Base-by-base conservation (phyloP, 768 basidiomycete genomes). In the Trametes meyenii region DNA sequence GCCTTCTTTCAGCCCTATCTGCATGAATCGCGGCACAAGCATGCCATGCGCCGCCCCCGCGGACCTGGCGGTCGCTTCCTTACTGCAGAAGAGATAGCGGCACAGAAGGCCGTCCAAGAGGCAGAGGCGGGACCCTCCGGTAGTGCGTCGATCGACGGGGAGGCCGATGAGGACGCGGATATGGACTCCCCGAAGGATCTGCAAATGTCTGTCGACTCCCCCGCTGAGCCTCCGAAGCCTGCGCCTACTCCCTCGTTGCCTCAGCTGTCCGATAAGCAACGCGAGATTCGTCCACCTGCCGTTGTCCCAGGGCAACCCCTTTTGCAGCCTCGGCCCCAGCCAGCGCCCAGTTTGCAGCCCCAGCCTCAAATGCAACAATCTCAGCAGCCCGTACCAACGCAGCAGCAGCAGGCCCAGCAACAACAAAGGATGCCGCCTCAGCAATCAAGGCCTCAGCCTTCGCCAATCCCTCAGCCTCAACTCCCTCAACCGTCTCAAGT, bases 61-160 rank as follows among this genome's bases (percentile, higher is more conserved):
- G 97, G 97, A 5, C 96, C 97, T 23, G 97, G 97, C 12, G 97
- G 97, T 23, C 87, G 97, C 44, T 99, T 99, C 78, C 87, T 98
- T 69, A 98, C 96, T 8, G 93, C 95, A 52, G 94, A 95, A 19
- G 96, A 98, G 75, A 95, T 96, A 50, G 91, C 92, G 0, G 89
- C 91, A 0, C 89, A 92, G 71, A 89, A 89, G 66, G 76, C 79
- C 13, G 64, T 74, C 3, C 73, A 77, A 23, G 69, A 70, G 11
- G 73, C 70, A 19, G 75, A 74, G 36, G 68, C 73, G 3, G 75
- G 73, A n/a, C 70, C 76, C 17, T 73, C 73, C 38, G 67, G 57
- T n/a, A 67, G 69, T 39, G 67, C 73, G 0, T 69, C 73, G 0
- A 67, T 65, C 7, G 73, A 78, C 59, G 70, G 74, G 44, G 79